Evolutionary conservation across 306 rosid genomes (phyloP).

Genomic region (Rubus parviflorus): DNA sequence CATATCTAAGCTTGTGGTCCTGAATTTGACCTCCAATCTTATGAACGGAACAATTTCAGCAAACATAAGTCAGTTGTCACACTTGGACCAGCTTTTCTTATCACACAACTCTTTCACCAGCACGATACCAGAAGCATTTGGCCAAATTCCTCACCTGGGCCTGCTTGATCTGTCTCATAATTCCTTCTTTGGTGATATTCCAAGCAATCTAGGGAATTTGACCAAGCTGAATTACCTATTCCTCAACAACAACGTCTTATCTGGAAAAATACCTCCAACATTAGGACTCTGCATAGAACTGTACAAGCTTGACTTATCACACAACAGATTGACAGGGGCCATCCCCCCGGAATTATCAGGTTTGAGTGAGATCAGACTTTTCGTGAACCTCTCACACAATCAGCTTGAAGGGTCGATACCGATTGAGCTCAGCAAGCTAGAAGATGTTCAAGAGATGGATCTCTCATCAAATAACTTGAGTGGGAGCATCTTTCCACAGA

Average conservation of each 20-base stretch:
- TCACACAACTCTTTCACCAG: slow-evolving; percentile 51
- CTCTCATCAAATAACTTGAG: slow-evolving; percentile 57
- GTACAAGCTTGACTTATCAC: slow-evolving; percentile 64
- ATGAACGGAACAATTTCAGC: slow-evolving; percentile 51
- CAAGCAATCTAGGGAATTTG: slow-evolving; percentile 51
- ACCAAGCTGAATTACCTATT: slow-evolving; percentile 37
- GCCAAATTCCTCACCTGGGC: slow-evolving; percentile 44
- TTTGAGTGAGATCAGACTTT: slow-evolving; percentile 62
- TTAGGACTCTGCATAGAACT: slow-evolving; percentile 50
- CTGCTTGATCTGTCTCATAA: slow-evolving; percentile 61
- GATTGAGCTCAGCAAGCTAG: slow-evolving; percentile 61
- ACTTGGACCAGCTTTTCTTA: slow-evolving; percentile 53
- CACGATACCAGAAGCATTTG: slow-evolving; percentile 42
- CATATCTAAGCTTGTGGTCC: slow-evolving; percentile 40
- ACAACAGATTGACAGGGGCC: slow-evolving; percentile 53
- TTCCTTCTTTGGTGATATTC: slow-evolving; percentile 51
- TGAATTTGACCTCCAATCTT: slow-evolving; percentile 62
- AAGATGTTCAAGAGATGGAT: slow-evolving; percentile 66
- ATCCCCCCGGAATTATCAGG: slow-evolving; percentile 50
- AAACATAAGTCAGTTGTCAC: slow-evolving; percentile 34
- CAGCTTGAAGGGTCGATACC: slow-evolving; percentile 63
- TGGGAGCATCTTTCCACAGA: slow-evolving; percentile 57
- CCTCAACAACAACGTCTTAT: slow-evolving; percentile 65
- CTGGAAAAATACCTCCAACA: slow-evolving; percentile 56
- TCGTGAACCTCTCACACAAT: slow-evolving; percentile 64